A percentile compares a stretch with the other conserved stretches of the same genome.
Conservation (phyloP, 208 protist species). For the Crithidia fasciculata region DNA sequence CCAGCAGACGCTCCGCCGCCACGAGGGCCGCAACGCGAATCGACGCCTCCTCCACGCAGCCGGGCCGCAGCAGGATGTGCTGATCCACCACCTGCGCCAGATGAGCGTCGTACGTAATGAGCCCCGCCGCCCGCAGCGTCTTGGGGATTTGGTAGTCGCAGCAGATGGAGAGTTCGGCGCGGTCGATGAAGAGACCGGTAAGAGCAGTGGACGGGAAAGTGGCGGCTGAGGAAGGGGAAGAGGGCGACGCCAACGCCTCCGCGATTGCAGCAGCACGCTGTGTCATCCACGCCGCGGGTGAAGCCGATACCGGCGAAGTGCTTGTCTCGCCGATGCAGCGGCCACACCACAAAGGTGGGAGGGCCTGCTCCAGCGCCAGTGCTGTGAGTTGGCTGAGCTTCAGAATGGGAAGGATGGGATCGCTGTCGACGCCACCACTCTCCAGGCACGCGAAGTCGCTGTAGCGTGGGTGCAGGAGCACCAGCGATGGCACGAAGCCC, state of each 20-base stretch:
- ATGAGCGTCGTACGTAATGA: slow-evolving; percentile 61
- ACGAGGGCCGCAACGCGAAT: slow-evolving; percentile 75
- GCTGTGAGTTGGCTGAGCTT: slow-evolving; percentile 85
- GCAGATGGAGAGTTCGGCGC: slow-evolving; percentile 67
- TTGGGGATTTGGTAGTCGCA: slow-evolving; percentile 91
- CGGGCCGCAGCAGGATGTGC: slow-evolving; percentile 49
- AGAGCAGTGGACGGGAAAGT: too few relatives aligned
- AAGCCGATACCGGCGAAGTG: neutral
- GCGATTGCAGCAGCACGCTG: slow-evolving; percentile 8
- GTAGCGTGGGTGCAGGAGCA: slow-evolving; percentile 72
- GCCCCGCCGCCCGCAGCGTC: slow-evolving; percentile 61
- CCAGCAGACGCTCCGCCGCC: slow-evolving; percentile 51
- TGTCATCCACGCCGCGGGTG: slow-evolving; percentile 22
- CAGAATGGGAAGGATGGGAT: slow-evolving; percentile 51
- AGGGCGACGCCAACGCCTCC: neutral
- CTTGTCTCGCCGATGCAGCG: neutral
- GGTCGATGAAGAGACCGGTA: slow-evolving; percentile 53
- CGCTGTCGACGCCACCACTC: neutral
- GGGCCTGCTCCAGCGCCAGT: slow-evolving; percentile 57
- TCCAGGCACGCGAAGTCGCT: slow-evolving; percentile 44
- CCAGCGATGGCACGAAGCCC: slow-evolving; percentile 62
- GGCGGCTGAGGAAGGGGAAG: neutral
- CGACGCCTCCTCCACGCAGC: slow-evolving; percentile 57
- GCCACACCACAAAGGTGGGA: slow-evolving; percentile 51
- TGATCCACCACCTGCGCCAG: slow-evolving; percentile 53